These are phyloP conservation scores for Nothophoma quercina DNA, from an alignment of 2,329 filamentous ascomycete genomes.

Conservation along the genomic window DNA sequence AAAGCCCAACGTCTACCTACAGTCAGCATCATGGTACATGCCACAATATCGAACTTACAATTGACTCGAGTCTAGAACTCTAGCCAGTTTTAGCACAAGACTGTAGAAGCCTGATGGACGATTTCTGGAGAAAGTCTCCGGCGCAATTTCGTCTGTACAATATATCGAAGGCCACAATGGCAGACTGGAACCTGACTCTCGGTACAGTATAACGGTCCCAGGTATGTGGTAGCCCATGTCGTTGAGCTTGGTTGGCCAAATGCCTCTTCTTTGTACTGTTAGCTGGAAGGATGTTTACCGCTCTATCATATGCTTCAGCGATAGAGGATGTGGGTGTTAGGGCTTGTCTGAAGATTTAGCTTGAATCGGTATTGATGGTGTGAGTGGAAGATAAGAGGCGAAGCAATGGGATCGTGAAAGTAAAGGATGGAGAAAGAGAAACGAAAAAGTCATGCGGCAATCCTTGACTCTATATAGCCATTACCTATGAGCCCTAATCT, in stretches of 20 bases:
- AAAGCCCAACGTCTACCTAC: constrained; percentile 31
- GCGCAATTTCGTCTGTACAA: constrained; percentile 29
- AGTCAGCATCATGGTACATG: neutral
- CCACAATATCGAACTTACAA: neutral
- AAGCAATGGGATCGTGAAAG: no score
- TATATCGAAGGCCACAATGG: constrained; percentile 2
- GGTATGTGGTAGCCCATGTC: neutral
- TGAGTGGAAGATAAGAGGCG: no score
- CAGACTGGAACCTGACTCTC: neutral
- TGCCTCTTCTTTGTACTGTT: no score
- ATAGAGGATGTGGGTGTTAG: no score
- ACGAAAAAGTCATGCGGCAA: no score
- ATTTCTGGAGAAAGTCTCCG: constrained; percentile 6
- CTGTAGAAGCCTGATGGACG: constrained; percentile 23
- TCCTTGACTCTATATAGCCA: no score
- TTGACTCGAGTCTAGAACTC: neutral
- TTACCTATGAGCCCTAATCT: neutral
- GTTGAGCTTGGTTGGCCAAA: no score
- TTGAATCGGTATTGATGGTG: no score
- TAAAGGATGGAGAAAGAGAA: no score
- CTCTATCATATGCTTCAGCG: no score
- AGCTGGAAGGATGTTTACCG: no score
- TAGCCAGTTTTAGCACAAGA: constrained; percentile 9
- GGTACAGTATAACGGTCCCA: constrained; percentile 1
- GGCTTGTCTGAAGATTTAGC: no score